Conservation (phyloP, 129 eudicot species). For the Helichrysum umbraculigerum region DNA sequence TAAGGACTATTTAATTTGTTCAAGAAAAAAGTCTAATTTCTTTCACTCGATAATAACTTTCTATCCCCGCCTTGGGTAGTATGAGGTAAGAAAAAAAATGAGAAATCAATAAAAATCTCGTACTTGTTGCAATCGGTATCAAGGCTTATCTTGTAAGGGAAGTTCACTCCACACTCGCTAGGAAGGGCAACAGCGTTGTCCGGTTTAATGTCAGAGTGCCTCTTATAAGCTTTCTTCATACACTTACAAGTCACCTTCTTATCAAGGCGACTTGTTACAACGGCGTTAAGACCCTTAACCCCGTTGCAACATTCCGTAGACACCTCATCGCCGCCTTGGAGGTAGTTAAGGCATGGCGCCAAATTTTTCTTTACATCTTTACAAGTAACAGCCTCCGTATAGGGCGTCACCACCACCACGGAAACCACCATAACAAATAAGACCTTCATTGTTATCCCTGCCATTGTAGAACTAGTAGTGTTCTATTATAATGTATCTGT, state of each 20-base stretch:
- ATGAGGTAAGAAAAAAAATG: background rate
- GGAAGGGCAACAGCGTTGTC: constrained; percentile 39
- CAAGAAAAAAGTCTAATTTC: background rate
- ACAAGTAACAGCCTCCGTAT: constrained; percentile 35
- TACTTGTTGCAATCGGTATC: constrained; percentile 48
- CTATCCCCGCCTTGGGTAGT: too few relatives aligned
- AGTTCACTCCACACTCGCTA: constrained; percentile 36
- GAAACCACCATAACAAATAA: constrained; percentile 18
- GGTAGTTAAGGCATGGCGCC: constrained; percentile 37
- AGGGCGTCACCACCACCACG: constrained; percentile 24
- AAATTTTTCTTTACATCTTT: constrained; percentile 23
- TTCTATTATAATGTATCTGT: background rate
- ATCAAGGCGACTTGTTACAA: constrained; percentile 28
- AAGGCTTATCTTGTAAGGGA: constrained; percentile 48
- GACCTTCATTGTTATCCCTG: constrained; percentile 10
- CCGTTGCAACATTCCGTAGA: constrained; percentile 33
- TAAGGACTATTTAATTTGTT: too few relatives aligned
- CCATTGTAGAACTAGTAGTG: constrained; percentile 4
- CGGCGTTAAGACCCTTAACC: constrained; percentile 20
- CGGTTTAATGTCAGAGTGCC: constrained; percentile 3
- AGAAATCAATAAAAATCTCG: background rate
- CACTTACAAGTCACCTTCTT: constrained; percentile 37
- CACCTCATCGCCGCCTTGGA: constrained; percentile 1
- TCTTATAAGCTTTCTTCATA: constrained; percentile 27
- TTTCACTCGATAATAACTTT: background rate